phyloP scores from a whole-genome alignment of 2,329 filamentous ascomycete species.

The Helotiales sp. region DNA sequence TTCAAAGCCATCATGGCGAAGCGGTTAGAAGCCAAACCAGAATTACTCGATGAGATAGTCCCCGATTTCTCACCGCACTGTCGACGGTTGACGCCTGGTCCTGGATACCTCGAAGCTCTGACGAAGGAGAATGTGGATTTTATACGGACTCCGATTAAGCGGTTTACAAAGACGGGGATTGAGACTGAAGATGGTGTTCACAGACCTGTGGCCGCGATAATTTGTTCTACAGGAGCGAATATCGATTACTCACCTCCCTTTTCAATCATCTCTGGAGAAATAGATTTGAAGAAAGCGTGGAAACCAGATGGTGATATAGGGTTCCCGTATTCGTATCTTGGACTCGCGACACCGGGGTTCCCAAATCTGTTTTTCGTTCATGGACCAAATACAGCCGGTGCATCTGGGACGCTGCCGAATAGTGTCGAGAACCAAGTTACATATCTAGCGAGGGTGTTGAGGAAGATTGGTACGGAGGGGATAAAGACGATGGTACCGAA shows the following conservation, averaged over 20 bases:
- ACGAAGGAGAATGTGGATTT: constrained; percentile 60
- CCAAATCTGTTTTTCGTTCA: constrained; percentile 67
- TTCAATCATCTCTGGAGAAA: constrained; percentile 54
- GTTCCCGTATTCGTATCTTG: constrained; percentile 64
- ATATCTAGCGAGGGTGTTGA: constrained; percentile 65
- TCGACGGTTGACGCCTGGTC: constrained; percentile 43
- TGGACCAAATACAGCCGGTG: constrained; percentile 59
- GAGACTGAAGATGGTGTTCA: constrained; percentile 57
- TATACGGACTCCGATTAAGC: constrained; percentile 56
- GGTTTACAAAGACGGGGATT: constrained; percentile 60
- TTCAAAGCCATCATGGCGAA: constrained; percentile 42
- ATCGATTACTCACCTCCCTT: constrained; percentile 60
- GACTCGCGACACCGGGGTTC: constrained; percentile 61
- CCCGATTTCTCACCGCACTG: constrained; percentile 46
- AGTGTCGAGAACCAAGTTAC: constrained; percentile 65
- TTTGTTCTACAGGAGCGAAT: constrained; percentile 70
- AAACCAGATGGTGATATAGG: constrained; percentile 38
- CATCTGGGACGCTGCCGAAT: constrained; percentile 67
- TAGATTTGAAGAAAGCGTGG: constrained; percentile 58
- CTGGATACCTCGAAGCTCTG: constrained; percentile 67
- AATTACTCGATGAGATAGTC: constrained; percentile 31
- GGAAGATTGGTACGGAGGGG: constrained; percentile 65
- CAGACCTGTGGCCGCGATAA: constrained; percentile 62
- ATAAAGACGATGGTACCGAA: constrained; percentile 62
- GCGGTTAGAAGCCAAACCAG: constrained; percentile 43